Conservation (phyloP, 441 rosid genomes). For the Populus trichocarpa region DNA sequence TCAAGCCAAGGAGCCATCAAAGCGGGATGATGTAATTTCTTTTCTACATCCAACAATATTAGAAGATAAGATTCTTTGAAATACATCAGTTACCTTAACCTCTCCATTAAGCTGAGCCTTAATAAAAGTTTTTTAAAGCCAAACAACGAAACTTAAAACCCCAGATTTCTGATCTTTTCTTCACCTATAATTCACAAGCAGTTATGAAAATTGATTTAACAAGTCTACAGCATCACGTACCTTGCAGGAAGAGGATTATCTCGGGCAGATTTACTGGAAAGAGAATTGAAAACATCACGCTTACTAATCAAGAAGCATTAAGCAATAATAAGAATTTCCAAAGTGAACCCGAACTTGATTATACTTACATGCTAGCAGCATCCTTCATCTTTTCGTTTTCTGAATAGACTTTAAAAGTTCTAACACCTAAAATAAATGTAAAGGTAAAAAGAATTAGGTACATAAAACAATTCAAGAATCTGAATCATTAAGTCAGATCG, state of each 20-base stretch:
- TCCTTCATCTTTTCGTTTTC: conserved; percentile 44
- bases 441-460: background rate
- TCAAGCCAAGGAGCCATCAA: background rate
- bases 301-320: background rate
- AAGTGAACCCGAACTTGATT: background rate
- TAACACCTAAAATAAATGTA: conserved; percentile 16
- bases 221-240: conserved; percentile 13
- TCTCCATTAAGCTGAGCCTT: background rate
- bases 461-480: background rate
- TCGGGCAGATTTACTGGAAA: conserved; percentile 21
- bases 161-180: background rate
- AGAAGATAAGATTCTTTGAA: too few relatives aligned
- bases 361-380: conserved; percentile 36
- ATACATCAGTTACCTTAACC: background rate
- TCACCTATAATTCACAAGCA: background rate
- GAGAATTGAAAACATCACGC: background rate
- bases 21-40: background rate
- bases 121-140: background rate
- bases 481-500: background rate
- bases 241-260: conserved; percentile 30
- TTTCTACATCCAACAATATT: background rate
- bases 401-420: conserved; percentile 44
- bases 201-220: background rate
- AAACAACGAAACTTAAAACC: background rate
- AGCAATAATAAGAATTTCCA: background rate